These are phyloP conservation scores for Pestalotiopsis sp. DNA, from an alignment of 2,329 filamentous ascomycete genomes.

Conservation along the genomic window DNA sequence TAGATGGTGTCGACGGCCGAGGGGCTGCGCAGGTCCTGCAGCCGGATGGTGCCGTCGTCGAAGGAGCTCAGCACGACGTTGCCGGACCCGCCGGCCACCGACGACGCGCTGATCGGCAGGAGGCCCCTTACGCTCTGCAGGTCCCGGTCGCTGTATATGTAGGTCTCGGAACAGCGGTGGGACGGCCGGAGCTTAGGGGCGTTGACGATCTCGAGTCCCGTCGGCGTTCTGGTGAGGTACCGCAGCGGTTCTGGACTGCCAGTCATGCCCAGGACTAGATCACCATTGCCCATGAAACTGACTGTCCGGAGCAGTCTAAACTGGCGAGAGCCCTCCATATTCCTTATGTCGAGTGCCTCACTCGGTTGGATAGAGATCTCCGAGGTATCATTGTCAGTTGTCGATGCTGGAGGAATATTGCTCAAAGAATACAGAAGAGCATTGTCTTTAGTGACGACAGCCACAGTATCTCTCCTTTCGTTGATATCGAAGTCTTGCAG, in stretches of 20 bases:
- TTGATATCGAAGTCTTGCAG: slow-evolving; percentile 39
- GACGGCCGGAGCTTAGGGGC: slow-evolving; percentile 33
- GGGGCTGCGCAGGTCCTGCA: slow-evolving; percentile 53
- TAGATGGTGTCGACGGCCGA: slow-evolving; percentile 50
- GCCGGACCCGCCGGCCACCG: slow-evolving; percentile 33
- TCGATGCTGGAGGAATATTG: slow-evolving; percentile 10
- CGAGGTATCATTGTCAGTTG: slow-evolving; percentile 11
- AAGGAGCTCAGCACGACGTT: slow-evolving; percentile 53
- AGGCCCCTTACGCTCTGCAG: slow-evolving; percentile 47
- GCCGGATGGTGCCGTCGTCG: slow-evolving; percentile 54
- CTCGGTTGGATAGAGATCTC: slow-evolving; percentile 20
- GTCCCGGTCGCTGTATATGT: slow-evolving; percentile 25
- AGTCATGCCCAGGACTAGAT: slow-evolving; percentile 48
- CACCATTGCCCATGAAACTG: slow-evolving; percentile 49
- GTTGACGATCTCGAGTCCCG: slow-evolving; percentile 42
- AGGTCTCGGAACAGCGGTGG: slow-evolving; percentile 19
- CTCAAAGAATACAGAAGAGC: slow-evolving; percentile 37
- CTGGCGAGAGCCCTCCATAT: slow-evolving; percentile 16
- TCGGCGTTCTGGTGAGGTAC: slow-evolving; percentile 47
- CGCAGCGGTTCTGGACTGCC: slow-evolving; percentile 45
- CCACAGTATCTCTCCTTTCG: slow-evolving; percentile 27
- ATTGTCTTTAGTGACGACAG: slow-evolving; percentile 35
- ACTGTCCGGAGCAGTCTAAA: slow-evolving; percentile 34
- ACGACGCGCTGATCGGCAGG: slow-evolving; percentile 41
- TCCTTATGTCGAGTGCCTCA: slow-evolving; percentile 24